Percentiles rank a stretch among this genome's conserved stretches.
Conservation (phyloP, 2,329 filamentous ascomycete species). For the Penicillium hordei region DNA sequence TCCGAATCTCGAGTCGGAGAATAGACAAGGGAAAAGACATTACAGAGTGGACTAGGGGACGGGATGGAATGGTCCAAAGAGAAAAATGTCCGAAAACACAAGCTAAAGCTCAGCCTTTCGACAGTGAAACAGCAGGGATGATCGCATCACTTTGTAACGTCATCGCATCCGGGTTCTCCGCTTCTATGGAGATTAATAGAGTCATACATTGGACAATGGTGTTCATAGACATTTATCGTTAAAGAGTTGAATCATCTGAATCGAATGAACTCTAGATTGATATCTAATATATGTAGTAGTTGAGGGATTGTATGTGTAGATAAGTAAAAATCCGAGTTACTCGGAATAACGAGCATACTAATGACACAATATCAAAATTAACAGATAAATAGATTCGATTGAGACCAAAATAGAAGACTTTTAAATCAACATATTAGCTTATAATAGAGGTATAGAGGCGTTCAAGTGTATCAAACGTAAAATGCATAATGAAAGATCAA, state of each 20-base stretch:
- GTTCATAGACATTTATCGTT: background rate
- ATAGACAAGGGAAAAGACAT: background rate
- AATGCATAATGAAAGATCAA: constrained; percentile 19
- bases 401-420: background rate
- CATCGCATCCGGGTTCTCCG: constrained; percentile 27
- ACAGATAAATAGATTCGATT: background rate
- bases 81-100: constrained; percentile 2
- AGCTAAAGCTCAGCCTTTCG: background rate
- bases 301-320: background rate
- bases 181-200: background rate
- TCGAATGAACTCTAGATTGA: background rate
- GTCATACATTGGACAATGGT: constrained; percentile 1
- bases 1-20: background rate
- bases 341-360: background rate
- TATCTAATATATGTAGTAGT: background rate
- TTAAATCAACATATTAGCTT: background rate
- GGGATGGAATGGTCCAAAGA: constrained; percentile 1
- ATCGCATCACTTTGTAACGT: constrained; percentile 23
- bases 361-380: background rate
- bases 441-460: background rate
- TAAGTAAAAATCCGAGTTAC: background rate
- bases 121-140: background rate
- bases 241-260: background rate
- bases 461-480: background rate
- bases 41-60: constrained; percentile 1